A percentile compares a stretch with the other conserved stretches of the same genome.
These are phyloP conservation scores for Lasiosphaeria hispida DNA, from an alignment of 495 filamentous ascomycete genomes.

Conservation along the genomic window DNA sequence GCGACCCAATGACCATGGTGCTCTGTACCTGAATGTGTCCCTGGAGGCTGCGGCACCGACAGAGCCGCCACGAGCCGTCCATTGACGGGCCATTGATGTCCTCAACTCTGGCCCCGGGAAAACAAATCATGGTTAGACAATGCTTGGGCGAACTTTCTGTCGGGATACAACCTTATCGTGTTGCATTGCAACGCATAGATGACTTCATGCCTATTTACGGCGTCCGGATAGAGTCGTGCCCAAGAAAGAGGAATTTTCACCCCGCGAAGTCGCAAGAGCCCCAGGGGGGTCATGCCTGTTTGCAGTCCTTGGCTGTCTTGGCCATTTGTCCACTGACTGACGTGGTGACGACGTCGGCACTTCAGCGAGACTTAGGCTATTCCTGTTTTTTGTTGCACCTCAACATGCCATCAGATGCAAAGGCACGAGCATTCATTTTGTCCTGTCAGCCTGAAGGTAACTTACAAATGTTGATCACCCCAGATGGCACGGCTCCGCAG, in stretches of 20 bases:
- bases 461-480: too few species aligned
- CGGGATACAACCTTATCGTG: conserved; percentile 10
- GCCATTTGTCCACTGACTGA: not conserved
- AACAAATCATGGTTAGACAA: not conserved
- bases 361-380: conserved; percentile 2
- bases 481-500: too few species aligned
- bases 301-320: not conserved
- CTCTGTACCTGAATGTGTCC: conserved; percentile 5
- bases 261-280: not conserved
- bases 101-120: conserved; percentile 7
- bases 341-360: not conserved
- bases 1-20: conserved; percentile 6
- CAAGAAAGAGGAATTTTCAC: not conserved
- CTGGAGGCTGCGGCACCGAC: conserved; percentile 6
- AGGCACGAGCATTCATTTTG: too few species aligned
- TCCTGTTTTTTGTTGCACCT: not conserved
- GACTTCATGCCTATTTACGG: conserved; percentile 1
- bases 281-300: not conserved
- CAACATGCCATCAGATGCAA: too few species aligned
- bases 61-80: not conserved
- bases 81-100: too few species aligned
- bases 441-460: too few species aligned
- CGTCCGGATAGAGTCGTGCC: too few species aligned
- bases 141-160: not conserved
- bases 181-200: conserved; percentile 8